Base-by-base conservation (phyloP, 805 yeast genomes). In the Hanseniaspora thailandica region DNA sequence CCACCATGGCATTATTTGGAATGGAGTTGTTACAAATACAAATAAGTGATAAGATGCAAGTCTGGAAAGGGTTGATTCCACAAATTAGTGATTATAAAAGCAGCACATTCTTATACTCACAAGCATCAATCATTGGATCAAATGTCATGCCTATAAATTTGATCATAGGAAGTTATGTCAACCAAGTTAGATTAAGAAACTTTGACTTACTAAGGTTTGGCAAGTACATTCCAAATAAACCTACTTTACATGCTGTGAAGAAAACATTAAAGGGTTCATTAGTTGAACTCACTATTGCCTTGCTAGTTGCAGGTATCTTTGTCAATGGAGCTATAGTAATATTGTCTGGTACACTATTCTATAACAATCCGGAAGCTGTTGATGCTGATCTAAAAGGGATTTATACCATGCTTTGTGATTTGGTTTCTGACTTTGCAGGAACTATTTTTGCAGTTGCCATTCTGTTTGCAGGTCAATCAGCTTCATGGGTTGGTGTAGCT, bases 71-170 rank as follows among this genome's bases (percentile, higher is more conserved):
- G 0, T 87, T 81, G 61, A 59, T 78, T 33, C 85, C 85, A 3
- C 71, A 76, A 5, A 62, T 62, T 45, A 71, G 71, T 0, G 70
- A 77, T 64, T 70, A 79, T 30, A 69, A 75, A 52, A 78, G 76
- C 22, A 77, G 79, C 55, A 23, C 65, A 51, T 96, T 95, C 1
- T 68, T 89, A 33, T 86, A 84, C 61, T 69, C 86, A 48, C 76
- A 88, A 57, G 80, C 90, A 60, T 96, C 96, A 22, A 82, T 89
- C 54, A 70, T 89, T 55, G 97, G 97, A 30, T 95, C 96, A 23
- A 88, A 96, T 2, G 90, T 89, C 25, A 88, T 88, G 97, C 96
- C 96, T 7, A 97, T 89, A 63, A 83, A 93, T 2, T 70, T 88
- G 48, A 88, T 84, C 62, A 72, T 88, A 45, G 97, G 97, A 1